phyloP scores from a whole-genome alignment of 192 early-diverging fungal genomes.

The Kickxella alabastrina region DNA sequence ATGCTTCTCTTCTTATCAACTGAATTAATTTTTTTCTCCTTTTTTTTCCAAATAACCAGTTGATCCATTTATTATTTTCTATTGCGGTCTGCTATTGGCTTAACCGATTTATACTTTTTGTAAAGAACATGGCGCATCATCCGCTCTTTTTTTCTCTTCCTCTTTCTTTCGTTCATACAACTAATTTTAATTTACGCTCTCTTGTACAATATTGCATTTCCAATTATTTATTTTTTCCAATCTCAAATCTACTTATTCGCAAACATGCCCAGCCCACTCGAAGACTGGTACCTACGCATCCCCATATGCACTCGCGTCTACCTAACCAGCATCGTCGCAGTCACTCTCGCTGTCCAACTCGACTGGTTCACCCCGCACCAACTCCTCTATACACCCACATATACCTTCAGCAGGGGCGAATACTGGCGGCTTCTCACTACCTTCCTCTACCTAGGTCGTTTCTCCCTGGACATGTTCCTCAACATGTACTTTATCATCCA shows the following conservation, averaged over 20 bases:
- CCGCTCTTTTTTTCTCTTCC: too few relatives aligned
- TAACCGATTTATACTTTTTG: too few relatives aligned
- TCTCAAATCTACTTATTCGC: too few relatives aligned
- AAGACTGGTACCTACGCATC: constrained; percentile 89
- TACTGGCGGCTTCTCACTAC: constrained; percentile 93
- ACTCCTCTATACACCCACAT: constrained; percentile 74
- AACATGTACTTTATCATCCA: constrained; percentile 88
- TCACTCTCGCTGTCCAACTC: constrained; percentile 84
- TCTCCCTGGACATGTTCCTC: constrained; percentile 89
- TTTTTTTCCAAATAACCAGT: too few relatives aligned
- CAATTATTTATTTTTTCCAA: constrained; percentile 1
- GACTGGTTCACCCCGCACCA: constrained; percentile 76
- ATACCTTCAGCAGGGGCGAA: constrained; percentile 68
- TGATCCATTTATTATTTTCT: too few relatives aligned
- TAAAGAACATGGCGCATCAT: too few relatives aligned
- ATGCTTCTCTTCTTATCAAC: too few relatives aligned
- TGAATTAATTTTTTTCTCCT: too few relatives aligned
- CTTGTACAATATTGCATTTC: neutral
- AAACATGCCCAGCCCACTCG: constrained; percentile 58
- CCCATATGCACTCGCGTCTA: constrained; percentile 84
- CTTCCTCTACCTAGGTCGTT: constrained; percentile 89
- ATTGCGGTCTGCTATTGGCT: too few relatives aligned
- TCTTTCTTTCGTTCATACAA: neutral
- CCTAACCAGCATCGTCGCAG: constrained; percentile 69
- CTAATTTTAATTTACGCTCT: neutral